Conservation (phyloP, 805 yeast species). For the Saccharomyces mikatae region DNA sequence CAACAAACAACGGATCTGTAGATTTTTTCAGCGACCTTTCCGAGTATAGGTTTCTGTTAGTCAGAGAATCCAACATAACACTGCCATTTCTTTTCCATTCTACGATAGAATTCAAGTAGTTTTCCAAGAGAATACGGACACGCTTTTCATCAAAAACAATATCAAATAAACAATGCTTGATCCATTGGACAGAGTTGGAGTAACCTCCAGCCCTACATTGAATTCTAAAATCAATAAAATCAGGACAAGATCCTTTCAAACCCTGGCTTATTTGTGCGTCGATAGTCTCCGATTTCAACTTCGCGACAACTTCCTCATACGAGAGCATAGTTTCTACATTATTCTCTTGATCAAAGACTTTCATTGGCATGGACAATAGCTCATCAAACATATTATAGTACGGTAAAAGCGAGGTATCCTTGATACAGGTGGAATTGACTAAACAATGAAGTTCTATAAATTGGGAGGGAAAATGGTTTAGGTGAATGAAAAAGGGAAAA, state of each 20-base stretch:
- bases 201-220: constrained; percentile 59
- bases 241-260: constrained; percentile 53
- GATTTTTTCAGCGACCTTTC: constrained; percentile 59
- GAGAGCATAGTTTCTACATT: constrained; percentile 48
- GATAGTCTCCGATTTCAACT: constrained; percentile 66
- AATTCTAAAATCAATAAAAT: constrained; percentile 53
- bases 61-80: constrained; percentile 57
- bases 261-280: constrained; percentile 50
- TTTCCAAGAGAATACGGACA: constrained; percentile 47
- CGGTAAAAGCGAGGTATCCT: constrained; percentile 44
- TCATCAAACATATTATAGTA: constrained; percentile 59
- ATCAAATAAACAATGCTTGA: constrained; percentile 52
- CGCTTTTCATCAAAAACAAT: constrained; percentile 67
- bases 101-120: constrained; percentile 33
- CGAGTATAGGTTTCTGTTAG: constrained; percentile 44
- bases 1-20: constrained; percentile 58
- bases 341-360: constrained; percentile 30
- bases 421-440: constrained; percentile 47
- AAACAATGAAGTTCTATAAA: constrained; percentile 63
- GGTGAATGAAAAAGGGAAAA: constrained; percentile 63
- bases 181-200: constrained; percentile 66
- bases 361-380: constrained; percentile 65
- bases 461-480: constrained; percentile 72
- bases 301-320: constrained; percentile 69
- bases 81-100: constrained; percentile 35